Evolutionary conservation across 2,329 filamentous ascomycete genomes (phyloP).

Genomic region (Pseudogymnoascus sp.): DNA sequence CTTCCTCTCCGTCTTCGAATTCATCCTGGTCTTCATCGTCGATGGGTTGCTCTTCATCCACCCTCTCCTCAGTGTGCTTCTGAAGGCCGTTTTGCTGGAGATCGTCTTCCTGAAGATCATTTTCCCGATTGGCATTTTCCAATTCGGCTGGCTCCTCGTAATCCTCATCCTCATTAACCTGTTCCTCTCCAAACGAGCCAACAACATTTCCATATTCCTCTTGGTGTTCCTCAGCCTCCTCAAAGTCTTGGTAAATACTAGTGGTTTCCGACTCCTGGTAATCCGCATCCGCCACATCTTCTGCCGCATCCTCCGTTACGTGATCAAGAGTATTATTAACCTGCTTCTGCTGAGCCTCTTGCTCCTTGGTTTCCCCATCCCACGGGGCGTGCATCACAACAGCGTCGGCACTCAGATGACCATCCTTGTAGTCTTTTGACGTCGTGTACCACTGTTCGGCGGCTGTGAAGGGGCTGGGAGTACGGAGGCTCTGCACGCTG

Average conservation of each 20-base stretch:
- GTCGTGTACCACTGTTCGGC: conserved; percentile 28
- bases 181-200: neutral
- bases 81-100: conserved; percentile 4
- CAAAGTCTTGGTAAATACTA: conserved; percentile 25
- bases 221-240: conserved; percentile 15
- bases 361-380: conserved; percentile 14
- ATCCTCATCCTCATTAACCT: neutral
- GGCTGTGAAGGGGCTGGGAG: conserved; percentile 41
- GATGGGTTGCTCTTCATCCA: neutral
- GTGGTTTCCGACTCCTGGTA: conserved; percentile 20
- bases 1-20: conserved; percentile 27
- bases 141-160: neutral
- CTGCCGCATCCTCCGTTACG: neutral
- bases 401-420: conserved; percentile 21
- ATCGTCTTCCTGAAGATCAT: neutral
- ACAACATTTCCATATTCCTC: conserved; percentile 3
- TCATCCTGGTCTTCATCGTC: conserved; percentile 26
- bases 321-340: neutral
- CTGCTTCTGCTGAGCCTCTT: neutral
- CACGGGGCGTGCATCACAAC: conserved; percentile 19
- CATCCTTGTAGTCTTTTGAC: conserved; percentile 20
- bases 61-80: neutral
- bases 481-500: conserved; percentile 51
- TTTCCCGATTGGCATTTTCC: neutral
- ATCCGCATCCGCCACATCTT: conserved; percentile 14